These are phyloP conservation scores for Musa beccarii DNA, from an alignment of 176 grass and related monocot species.

Conservation along the genomic window DNA sequence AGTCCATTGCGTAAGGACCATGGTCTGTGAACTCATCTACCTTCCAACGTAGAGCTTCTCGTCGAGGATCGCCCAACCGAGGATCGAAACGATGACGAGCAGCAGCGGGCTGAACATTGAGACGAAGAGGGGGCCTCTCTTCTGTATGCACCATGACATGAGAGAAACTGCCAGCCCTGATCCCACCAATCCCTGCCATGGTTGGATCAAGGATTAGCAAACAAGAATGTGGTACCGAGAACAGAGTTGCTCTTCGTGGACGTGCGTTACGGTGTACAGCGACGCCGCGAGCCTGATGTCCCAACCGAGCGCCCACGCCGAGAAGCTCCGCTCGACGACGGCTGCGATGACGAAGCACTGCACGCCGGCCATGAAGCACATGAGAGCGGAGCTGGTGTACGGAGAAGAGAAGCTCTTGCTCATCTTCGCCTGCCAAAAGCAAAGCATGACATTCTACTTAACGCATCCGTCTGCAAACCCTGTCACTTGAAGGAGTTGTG, in stretches of 20 bases:
- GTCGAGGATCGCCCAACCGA: conserved; percentile 21
- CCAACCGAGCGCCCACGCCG: conserved; percentile 35
- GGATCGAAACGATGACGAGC: conserved; percentile 26
- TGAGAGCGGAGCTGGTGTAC: conserved; percentile 31
- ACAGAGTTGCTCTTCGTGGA: no score
- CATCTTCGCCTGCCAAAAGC: conserved; percentile 20
- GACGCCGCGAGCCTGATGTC: conserved; percentile 30
- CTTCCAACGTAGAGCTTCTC: conserved; percentile 32
- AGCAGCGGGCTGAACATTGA: conserved; percentile 49
- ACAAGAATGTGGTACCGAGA: no score
- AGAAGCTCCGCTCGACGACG: conserved; percentile 7
- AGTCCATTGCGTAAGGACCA: not conserved
- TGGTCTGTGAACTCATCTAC: not conserved
- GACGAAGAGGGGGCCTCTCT: conserved; percentile 42
- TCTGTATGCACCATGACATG: conserved; percentile 47
- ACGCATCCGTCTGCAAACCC: no score
- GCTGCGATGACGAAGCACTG: conserved; percentile 25
- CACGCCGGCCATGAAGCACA: conserved; percentile 36
- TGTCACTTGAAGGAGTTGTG: not conserved
- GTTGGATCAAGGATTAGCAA: not conserved
- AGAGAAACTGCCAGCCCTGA: conserved; percentile 31
- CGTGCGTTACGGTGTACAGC: conserved; percentile 24
- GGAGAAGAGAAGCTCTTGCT: conserved; percentile 29
- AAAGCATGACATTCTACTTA: not conserved
- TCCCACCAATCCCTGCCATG: conserved; percentile 23